Conservation (phyloP, 306 rosid species). For the Prunus dulcis region DNA sequence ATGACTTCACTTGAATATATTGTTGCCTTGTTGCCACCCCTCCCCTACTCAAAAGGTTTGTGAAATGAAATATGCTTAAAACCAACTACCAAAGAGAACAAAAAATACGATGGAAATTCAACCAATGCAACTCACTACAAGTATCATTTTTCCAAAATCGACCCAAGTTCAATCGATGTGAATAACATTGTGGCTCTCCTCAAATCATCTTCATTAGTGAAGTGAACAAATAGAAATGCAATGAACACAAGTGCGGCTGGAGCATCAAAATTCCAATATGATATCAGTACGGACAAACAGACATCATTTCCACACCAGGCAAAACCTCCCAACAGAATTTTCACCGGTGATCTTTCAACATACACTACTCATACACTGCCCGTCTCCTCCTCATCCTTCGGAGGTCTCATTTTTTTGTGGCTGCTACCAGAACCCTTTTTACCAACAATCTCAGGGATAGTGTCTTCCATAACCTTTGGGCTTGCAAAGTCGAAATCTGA, state of each 20-base stretch:
- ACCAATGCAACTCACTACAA: neutral
- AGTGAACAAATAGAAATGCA: neutral
- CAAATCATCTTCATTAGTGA: neutral
- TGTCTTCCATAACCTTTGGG: slow-evolving; percentile 84
- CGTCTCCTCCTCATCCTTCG: slow-evolving; percentile 19
- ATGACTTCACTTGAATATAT: neutral
- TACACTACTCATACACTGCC: neutral
- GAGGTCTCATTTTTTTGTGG: slow-evolving; percentile 37
- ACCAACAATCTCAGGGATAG: slow-evolving; percentile 47
- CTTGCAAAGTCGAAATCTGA: slow-evolving; percentile 53
- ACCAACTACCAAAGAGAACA: too few species aligned
- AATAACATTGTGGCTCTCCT: neutral
- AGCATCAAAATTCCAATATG: neutral
- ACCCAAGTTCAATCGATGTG: neutral
- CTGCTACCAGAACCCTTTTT: slow-evolving; percentile 35
- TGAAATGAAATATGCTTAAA: too few species aligned
- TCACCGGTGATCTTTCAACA: neutral
- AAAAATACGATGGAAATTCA: neutral
- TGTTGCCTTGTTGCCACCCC: neutral
- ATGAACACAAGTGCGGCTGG: neutral
- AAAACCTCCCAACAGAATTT: neutral
- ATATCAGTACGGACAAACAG: neutral
- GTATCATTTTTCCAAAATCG: neutral
- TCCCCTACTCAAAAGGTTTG: too few species aligned
- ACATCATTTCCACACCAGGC: neutral